phyloP scores from a whole-genome alignment of 345 rosid species.

The Sonneratia caseolaris region DNA sequence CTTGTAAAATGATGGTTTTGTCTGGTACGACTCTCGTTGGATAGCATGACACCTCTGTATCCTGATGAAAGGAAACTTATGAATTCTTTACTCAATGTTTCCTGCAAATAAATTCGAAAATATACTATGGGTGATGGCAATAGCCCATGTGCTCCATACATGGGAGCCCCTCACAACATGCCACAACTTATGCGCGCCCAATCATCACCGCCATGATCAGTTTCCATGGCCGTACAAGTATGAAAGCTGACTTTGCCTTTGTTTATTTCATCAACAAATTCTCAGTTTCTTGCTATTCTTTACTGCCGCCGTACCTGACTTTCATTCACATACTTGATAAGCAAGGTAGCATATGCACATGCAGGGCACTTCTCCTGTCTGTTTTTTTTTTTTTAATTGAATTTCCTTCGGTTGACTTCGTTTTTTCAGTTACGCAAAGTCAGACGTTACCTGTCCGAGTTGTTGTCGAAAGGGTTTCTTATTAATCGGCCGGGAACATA shows the following conservation, averaged over 20 bases:
- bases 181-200: constrained; percentile 21
- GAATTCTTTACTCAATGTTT: neutral
- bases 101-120: too few relatives aligned
- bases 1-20: neutral
- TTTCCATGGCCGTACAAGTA: constrained; percentile 6
- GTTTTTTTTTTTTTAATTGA: neutral
- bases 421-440: neutral
- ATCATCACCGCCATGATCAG: constrained; percentile 1
- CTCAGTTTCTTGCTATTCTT: neutral
- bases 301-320: neutral
- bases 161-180: constrained; percentile 36
- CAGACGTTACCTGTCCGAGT: neutral
- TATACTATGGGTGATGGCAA: too few relatives aligned
- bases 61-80: neutral
- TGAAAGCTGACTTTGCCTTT: constrained; percentile 15
- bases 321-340: neutral
- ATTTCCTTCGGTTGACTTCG: neutral
- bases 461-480: neutral
- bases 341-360: constrained; percentile 5
- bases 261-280: neutral
- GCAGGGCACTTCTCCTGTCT: neutral
- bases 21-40: neutral
- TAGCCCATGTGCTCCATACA: constrained; percentile 38
- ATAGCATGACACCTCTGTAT: neutral
- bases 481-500: neutral